Base-by-base conservation (phyloP, 345 rosid species). In the Lepidium aucheri region DNA sequence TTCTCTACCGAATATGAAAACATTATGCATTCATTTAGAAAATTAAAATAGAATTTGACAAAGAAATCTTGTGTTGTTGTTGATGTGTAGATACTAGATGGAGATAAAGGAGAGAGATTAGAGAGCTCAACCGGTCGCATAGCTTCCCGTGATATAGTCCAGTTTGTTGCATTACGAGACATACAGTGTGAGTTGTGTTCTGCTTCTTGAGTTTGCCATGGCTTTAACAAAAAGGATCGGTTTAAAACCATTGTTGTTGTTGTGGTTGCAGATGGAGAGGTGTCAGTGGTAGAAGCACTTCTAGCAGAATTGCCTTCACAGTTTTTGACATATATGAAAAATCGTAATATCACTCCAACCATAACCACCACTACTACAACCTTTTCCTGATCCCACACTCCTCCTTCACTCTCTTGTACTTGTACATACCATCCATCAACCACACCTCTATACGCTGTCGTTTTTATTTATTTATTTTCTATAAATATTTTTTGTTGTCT, bases 61-160 rank as follows among this genome's bases (percentile, higher is more conserved):
- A 46, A 15, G 41, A 26, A 30, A 14, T 38, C 16, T 4, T n/a
- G 4, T 43, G 12, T 30, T 56, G 49, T 16, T 55, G 34, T 20
- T 26, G 8, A 8, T 74, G 22, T 39, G 7, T 76, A 91, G 98
- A 68, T 87, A 75, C 54, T 92, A 73, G 98, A 92, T 69, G 95
- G 89, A 60, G 98, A 92, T 45, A 89, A 81, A 71, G 95, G 95
- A 74, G 95, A 92, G 15, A 79, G 91, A 65, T 87, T 89, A 32
- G 97, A 92, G 77, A 87, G 91, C 81, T 77, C 91, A 12, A 80
- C 72, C 0, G 93, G 96, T 0, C 98, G 96, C 3, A 79, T 93
- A 50, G 97, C 98, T 49, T 82, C 98, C 0, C 95, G 98, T 26
- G 98, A 93, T 78, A 82, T 93, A 4, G 97, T 93, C 77, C 98